Percentiles rank a stretch among this genome's conserved stretches.
These are phyloP conservation scores for Exophiala dermatitidis DNA, from an alignment of 2,329 filamentous ascomycete genomes.

Conservation along the genomic window DNA sequence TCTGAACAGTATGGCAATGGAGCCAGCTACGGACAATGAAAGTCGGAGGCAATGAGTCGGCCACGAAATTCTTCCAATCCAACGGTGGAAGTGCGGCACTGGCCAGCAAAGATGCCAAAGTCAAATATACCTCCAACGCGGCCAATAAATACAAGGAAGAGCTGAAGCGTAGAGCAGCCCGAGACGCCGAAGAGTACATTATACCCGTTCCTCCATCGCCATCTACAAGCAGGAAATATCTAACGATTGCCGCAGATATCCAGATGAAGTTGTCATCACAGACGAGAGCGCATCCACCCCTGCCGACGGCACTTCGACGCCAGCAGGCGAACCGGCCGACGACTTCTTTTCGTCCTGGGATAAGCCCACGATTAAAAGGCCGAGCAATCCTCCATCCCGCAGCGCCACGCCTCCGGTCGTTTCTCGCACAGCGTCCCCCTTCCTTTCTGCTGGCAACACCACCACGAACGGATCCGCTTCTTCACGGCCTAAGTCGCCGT, in stretches of 20 bases:
- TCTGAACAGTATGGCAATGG: constrained; percentile 85
- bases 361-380: constrained; percentile 92
- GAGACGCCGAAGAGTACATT: constrained; percentile 71
- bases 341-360: constrained; percentile 99
- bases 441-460: constrained; percentile 62
- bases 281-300: constrained; percentile 58
- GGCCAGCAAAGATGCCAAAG: constrained; percentile 92
- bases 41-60: constrained; percentile 94
- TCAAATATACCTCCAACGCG: constrained; percentile 90
- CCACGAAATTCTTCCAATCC: constrained; percentile 95
- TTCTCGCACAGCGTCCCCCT: constrained; percentile 79
- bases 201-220: constrained; percentile 31
- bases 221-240: constrained; percentile 20
- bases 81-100: constrained; percentile 91
- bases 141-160: constrained; percentile 98
- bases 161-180: constrained; percentile 73
- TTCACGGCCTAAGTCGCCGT: constrained; percentile 72
- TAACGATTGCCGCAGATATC: constrained; percentile 52
- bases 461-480: constrained; percentile 52
- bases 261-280: constrained; percentile 74
- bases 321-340: constrained; percentile 64
- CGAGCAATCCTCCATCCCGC: constrained; percentile 85
- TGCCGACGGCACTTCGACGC: constrained; percentile 62
- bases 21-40: constrained; percentile 96
- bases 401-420: constrained; percentile 76